phyloP scores from a whole-genome alignment of 768 basidiomycete species.

The Lactifluus piperatus region DNA sequence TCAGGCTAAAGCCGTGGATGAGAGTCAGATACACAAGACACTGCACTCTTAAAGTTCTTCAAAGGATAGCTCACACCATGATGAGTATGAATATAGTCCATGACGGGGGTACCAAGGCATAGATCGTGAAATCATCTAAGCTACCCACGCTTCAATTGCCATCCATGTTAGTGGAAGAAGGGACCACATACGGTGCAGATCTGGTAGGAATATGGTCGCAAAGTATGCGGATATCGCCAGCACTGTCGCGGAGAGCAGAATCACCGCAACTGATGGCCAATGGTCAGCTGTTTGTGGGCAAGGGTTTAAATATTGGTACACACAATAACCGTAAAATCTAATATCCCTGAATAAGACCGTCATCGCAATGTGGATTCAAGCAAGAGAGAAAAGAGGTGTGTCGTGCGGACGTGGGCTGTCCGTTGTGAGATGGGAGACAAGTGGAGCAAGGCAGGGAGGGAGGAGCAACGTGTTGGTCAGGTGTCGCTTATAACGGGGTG shows the following conservation, averaged over 20 bases:
- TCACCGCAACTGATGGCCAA: conserved; percentile 1
- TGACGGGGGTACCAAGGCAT: conserved; percentile 15
- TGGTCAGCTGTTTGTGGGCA: not conserved
- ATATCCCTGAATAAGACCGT: conserved; percentile 15
- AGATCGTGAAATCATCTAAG: conserved; percentile 20
- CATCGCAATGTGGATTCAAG: conserved; percentile 4
- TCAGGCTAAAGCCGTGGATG: conserved; percentile 3
- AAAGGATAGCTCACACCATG: conserved; percentile 10
- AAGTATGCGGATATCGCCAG: conserved; percentile 4
- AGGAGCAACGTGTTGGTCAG: conserved; percentile 6
- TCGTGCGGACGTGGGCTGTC: conserved; percentile 2
- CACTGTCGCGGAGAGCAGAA: not conserved
- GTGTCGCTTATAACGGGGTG: not conserved
- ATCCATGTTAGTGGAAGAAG: not conserved
- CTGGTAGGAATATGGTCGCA: conserved; percentile 12
- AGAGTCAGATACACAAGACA: not conserved
- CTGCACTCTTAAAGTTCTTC: not conserved
- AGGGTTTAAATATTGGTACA: not conserved
- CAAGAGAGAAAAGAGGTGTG: not conserved
- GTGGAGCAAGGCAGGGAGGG: not conserved
- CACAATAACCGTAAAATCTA: conserved; percentile 9
- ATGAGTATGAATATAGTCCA: conserved; percentile 20
- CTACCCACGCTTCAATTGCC: not conserved
- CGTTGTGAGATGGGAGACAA: not conserved
- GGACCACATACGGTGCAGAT: conserved; percentile 12